These are phyloP conservation scores for Vigna unguiculata DNA, from an alignment of 306 rosid genomes.

Conservation along the genomic window DNA sequence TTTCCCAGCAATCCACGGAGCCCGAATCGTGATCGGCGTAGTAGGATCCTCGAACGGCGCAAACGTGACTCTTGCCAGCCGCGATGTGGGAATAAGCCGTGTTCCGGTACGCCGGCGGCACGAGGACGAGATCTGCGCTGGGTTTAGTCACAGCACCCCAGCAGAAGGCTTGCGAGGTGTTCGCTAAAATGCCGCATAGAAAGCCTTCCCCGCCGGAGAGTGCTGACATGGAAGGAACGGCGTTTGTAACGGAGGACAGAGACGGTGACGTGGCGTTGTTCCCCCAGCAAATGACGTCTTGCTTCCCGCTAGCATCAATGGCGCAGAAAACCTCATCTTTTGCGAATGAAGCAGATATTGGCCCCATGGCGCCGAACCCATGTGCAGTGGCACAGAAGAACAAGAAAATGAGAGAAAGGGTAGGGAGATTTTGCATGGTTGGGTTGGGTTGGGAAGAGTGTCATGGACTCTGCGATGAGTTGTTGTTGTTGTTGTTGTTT, in stretches of 20 bases:
- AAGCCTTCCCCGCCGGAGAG: conserved; percentile 90
- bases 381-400: conserved; percentile 8
- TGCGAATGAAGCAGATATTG: conserved; percentile 84
- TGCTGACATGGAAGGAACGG: conserved; percentile 78
- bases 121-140: conserved; percentile 73
- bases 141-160: conserved; percentile 57
- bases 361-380: conserved; percentile 88
- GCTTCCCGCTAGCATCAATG: conserved; percentile 91
- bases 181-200: conserved; percentile 80
- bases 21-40: conserved; percentile 71
- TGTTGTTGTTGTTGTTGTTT: neutral
- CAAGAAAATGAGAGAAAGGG: conserved; percentile 13
- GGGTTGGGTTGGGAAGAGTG: conserved; percentile 32
- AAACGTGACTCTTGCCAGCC: conserved; percentile 77
- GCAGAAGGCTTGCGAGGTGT: conserved; percentile 76
- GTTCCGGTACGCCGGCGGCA: conserved; percentile 62
- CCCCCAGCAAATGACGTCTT: conserved; percentile 84
- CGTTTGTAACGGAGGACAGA: neutral
- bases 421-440: conserved; percentile 62
- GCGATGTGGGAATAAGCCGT: conserved; percentile 75
- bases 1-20: conserved; percentile 82
- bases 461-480: conserved; percentile 51
- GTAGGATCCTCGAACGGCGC: conserved; percentile 85
- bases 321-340: conserved; percentile 75
- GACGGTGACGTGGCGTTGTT: conserved; percentile 58